Conservation (phyloP, 306 rosid genomes). For the Abrus pulchellus region DNA sequence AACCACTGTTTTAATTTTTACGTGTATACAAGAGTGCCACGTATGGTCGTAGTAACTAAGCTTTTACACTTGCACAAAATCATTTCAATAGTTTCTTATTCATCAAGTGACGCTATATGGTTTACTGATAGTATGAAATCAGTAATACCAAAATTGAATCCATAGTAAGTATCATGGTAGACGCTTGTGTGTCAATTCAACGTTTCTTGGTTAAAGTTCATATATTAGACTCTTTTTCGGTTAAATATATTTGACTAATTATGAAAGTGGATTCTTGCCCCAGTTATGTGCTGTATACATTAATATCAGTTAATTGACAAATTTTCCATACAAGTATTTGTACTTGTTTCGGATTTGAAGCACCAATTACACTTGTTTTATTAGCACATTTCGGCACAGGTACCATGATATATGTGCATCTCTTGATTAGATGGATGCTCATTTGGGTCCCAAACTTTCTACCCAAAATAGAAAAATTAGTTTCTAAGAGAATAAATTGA, state of each 20-base stretch:
- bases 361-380: background rate
- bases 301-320: background rate
- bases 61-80: background rate
- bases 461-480: background rate
- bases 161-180: background rate
- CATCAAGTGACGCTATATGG: background rate
- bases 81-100: background rate
- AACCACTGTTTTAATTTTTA: background rate
- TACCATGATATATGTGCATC: background rate
- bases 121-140: background rate
- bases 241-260: background rate
- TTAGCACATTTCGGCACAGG: background rate
- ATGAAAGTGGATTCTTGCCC: background rate
- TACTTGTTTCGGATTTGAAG: constrained; percentile 24
- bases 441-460: constrained; percentile 6
- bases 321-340: background rate
- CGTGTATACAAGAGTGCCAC: background rate
- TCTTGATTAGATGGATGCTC: constrained; percentile 33
- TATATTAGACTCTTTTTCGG: background rate
- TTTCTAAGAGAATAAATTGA: no score
- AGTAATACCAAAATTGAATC: background rate
- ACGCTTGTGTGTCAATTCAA: background rate
- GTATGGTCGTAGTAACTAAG: background rate
- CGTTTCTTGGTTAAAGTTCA: background rate
- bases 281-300: background rate